Conservation (phyloP, 1,284 basidiomycete genomes). For the Cronartium ribicola region DNA sequence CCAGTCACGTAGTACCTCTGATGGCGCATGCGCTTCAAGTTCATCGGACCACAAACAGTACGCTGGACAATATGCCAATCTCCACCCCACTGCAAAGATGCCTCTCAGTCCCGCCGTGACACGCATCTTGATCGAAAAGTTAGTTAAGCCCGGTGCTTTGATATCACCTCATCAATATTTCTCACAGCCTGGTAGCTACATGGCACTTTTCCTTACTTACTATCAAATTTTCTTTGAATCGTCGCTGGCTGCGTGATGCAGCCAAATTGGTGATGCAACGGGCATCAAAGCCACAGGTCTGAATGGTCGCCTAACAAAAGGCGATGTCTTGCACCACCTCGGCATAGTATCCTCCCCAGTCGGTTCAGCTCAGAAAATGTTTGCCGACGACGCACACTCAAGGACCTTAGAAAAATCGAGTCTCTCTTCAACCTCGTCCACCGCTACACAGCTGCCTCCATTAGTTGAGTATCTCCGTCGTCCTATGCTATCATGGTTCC, state of each 20-base stretch:
- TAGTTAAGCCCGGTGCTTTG: no score
- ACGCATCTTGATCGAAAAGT: conserved; percentile 17
- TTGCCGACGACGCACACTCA: conserved; percentile 17
- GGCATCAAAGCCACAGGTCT: conserved; percentile 53
- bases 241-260: conserved; percentile 46
- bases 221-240: conserved; percentile 52
- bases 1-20: conserved; percentile 7
- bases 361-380: conserved; percentile 43
- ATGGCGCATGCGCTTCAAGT: background rate
- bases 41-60: conserved; percentile 3
- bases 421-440: conserved; percentile 11
- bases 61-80: background rate
- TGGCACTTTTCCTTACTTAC: conserved; percentile 48
- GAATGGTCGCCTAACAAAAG: conserved; percentile 54
- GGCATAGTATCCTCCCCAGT: conserved; percentile 47
- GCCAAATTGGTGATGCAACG: conserved; percentile 48
- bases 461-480: background rate
- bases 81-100: conserved; percentile 16
- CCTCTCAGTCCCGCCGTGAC: conserved; percentile 38
- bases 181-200: conserved; percentile 43
- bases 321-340: conserved; percentile 53
- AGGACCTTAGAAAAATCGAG: conserved; percentile 27
- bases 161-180: no score
- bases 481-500: no score
- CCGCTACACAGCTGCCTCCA: background rate